Base-by-base conservation (phyloP, 331 rosid genomes). In the Quercus phellos region DNA sequence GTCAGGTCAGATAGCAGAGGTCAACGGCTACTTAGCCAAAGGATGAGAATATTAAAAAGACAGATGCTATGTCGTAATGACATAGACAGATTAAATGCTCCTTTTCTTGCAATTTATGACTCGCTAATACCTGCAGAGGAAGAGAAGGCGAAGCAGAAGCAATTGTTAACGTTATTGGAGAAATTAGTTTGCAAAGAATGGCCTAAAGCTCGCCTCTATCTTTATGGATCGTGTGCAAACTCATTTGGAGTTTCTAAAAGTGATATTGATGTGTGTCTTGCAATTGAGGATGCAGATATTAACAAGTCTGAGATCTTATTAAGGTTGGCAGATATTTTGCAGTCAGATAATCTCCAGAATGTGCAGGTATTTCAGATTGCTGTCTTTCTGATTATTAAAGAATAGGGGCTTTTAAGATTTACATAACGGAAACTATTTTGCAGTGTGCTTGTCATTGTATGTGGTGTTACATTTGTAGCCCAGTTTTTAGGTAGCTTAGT, bases 191-290 rank as follows among this genome's bases (percentile, higher is more conserved):
- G 73, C 77, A 87, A 86, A 74, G 96, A 94, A 79, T 92, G 99
- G 97, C 96, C 98, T 73, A 78, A 73, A 56, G 95, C 99, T 69
- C 87, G 55, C 68, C 95, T 94, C 2, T 94, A 77, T 83, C 85
- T 92, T 64, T 94, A 92, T 85, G 99, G 99, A 79, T 94, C 99
- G 9, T 92, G 99, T 85, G 99, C 96, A 22, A 94, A 88, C 85
- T 92, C 98, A 11, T 94, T 94, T 72, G 99, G 93, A 1, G 94
- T 94, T 79, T 94, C 97, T 67, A 92, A 86, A 79, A 94, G 98
- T 68, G 99, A 94, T 74, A 81, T 94, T 81, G 99, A 94, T 85
- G 91, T 92, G 79, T 94, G 99, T 83, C 93, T 94, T 82, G 98
- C 88, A 12, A 89, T 92, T 82, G 90, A 87, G 70, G 94, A 85